These are phyloP conservation scores for Ganoderma resinaceum DNA, from an alignment of 1,284 basidiomycete species.

Conservation along the genomic window DNA sequence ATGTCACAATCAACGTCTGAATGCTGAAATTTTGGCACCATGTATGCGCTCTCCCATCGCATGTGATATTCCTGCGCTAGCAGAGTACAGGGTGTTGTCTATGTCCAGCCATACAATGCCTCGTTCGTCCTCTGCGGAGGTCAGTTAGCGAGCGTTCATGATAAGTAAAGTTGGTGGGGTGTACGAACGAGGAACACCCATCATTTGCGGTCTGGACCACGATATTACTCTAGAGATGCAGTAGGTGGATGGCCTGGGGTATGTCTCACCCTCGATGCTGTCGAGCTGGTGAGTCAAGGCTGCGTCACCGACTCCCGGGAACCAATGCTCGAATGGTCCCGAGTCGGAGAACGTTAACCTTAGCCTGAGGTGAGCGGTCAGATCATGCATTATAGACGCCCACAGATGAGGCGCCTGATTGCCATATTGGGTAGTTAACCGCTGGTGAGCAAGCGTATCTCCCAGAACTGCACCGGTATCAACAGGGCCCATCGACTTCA, in stretches of 20 bases:
- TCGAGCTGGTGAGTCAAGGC: neutral
- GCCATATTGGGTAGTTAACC: conserved; percentile 25
- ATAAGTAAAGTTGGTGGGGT: neutral
- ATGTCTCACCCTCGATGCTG: neutral
- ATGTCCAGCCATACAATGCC: conserved; percentile 84
- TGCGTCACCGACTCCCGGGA: neutral
- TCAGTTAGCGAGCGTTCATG: neutral
- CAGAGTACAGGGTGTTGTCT: conserved; percentile 87
- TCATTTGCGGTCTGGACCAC: conserved; percentile 3
- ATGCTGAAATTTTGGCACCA: conserved; percentile 46
- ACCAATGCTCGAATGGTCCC: neutral
- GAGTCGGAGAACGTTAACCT: neutral
- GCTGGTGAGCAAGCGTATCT: conserved; percentile 19
- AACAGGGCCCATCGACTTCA: conserved; percentile 46
- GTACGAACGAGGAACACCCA: conserved; percentile 8
- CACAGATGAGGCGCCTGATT: conserved; percentile 9
- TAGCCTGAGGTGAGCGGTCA: neutral
- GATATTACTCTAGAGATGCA: neutral
- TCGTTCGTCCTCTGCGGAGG: conserved; percentile 53
- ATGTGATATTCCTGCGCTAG: conserved; percentile 76
- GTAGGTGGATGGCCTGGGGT: neutral
- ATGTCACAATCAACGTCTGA: neutral
- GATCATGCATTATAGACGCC: conserved; percentile 12
- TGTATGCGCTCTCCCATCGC: conserved; percentile 86
- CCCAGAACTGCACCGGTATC: conserved; percentile 27